A percentile compares a stretch with the other conserved stretches of the same genome.
Evolutionary conservation across 208 protist species (phyloP).

Genomic region (Leishmania mexicana): DNA sequence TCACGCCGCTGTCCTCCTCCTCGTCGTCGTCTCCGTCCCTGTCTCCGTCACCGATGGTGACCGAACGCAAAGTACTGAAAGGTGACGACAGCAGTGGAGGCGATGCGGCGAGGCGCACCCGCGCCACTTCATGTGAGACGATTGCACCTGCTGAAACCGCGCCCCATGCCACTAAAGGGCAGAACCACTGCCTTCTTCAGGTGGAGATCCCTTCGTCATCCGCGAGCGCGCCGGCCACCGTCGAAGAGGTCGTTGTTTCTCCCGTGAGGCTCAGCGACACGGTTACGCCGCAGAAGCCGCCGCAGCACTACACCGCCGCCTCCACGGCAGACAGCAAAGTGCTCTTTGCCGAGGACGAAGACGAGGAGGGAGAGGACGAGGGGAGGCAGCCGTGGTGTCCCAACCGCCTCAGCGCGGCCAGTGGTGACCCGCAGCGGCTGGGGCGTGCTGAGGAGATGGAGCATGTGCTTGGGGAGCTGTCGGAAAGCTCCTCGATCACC

Average conservation of each 20-base stretch:
- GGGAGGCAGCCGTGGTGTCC: neutral
- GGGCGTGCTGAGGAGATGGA: constrained; percentile 1
- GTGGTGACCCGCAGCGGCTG: neutral
- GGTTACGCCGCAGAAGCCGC: neutral
- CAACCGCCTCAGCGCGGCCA: neutral
- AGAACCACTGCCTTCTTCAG: neutral
- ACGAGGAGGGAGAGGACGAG: constrained; percentile 8
- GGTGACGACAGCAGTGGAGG: neutral
- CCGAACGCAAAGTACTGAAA: constrained; percentile 10
- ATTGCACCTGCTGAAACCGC: neutral
- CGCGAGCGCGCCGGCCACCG: neutral
- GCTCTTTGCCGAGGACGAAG: constrained; percentile 23
- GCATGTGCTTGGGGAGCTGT: constrained; percentile 21
- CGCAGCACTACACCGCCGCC: neutral
- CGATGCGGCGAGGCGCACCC: neutral
- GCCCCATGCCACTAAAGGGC: neutral
- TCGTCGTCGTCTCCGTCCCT: constrained; percentile 5
- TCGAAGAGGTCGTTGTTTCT: neutral
- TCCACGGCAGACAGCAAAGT: constrained; percentile 24
- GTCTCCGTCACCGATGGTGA: constrained; percentile 14
- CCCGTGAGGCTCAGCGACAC: neutral
- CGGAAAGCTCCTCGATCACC: constrained; percentile 6
- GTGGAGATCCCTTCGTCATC: neutral
- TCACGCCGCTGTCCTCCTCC: constrained; percentile 1
- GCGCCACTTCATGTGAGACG: neutral